Base-by-base conservation (phyloP, 176 grass and related monocot species). In the Tuctoria greenei region DNA sequence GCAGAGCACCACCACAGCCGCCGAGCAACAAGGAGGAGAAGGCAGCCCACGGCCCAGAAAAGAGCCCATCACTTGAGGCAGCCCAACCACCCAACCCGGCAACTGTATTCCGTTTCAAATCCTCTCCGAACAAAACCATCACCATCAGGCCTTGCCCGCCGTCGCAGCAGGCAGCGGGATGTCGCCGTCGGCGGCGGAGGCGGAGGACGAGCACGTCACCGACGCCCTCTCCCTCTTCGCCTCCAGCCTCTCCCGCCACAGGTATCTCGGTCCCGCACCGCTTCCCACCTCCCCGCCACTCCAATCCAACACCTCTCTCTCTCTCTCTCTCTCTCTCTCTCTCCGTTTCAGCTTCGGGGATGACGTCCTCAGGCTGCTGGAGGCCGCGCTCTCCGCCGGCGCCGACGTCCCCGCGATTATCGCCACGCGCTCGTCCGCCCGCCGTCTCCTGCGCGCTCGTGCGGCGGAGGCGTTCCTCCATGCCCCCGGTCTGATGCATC, bases 341-440 rank as follows among this genome's bases (percentile, higher is more conserved):
- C 45, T 44, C 28, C 64, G 41, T 62, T 65, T 5, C 54, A 93
- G 94, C 54, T 93, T 88, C 39, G 82, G 64, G 12, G 76, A 66
- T 16, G 56, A 66, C 34, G 88, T 78, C 3, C 81, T 97, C 41
- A 75, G 77, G 18, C 24, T 88, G 14, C 86, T 92, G 39, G 79
- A 93, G 69, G 83, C 86, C 18, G 69, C 86, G 64, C 81, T 91
- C 26, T 82, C 90, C 21, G 34, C 82, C 31, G 73, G 65, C 38
- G 72, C 46, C 2, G 78, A 93, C 65, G 86, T 93, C 14, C 20
- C 52, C 9, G 46, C 66, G 12, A 62, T 91, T 54, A 77, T 90
- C 31, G 64, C 58, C 24, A 87, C 77, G 12, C 91, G 88, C 49
- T 76, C 83, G 3, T 82, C 62, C 3, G 69, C 92, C 52, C 79